Percentiles rank a stretch among this genome's conserved stretches.
phyloP scores from a whole-genome alignment of 23 red algal species.

The Gracilaria gracilis region DNA sequence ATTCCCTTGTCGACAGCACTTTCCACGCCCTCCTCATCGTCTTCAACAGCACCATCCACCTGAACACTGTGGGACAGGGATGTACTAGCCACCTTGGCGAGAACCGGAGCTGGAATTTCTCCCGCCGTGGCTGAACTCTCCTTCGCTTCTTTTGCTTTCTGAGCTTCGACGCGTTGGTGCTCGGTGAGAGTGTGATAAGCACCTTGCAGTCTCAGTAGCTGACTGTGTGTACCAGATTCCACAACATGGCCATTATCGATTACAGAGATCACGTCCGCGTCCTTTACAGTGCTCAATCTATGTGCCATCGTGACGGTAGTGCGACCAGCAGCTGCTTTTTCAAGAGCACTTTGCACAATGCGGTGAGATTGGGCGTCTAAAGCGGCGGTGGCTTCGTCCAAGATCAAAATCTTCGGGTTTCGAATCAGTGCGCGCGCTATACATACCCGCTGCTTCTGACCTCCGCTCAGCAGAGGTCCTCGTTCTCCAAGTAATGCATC shows the following conservation, averaged over 20 bases:
- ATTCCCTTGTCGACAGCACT: constrained; percentile 47
- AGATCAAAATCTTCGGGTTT: constrained; percentile 81
- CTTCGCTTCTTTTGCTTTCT: constrained; percentile 35
- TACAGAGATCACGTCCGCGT: constrained; percentile 92
- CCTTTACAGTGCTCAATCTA: constrained; percentile 81
- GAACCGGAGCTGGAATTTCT: neutral
- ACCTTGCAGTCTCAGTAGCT: constrained; percentile 62
- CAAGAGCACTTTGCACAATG: constrained; percentile 87
- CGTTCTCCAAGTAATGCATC: constrained; percentile 93
- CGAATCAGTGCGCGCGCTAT: constrained; percentile 94
- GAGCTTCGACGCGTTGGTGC: constrained; percentile 70
- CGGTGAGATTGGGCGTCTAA: constrained; percentile 87
- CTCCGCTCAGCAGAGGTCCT: constrained; percentile 83
- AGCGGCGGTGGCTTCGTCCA: constrained; percentile 91
- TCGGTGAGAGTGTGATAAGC: constrained; percentile 83
- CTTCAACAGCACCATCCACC: constrained; percentile 2
- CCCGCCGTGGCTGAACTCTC: constrained; percentile 18
- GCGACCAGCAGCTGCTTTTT: constrained; percentile 52
- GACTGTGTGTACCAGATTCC: constrained; percentile 80
- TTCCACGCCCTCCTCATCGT: constrained; percentile 16
- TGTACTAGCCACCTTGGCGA: constrained; percentile 45
- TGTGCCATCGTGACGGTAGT: constrained; percentile 98
- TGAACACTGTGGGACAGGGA: constrained; percentile 14
- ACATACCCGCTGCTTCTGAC: constrained; percentile 96
- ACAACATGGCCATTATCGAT: constrained; percentile 86